Evolutionary conservation across 164 flowering plant species (phyloP).

Genomic region (Annona cherimola): DNA sequence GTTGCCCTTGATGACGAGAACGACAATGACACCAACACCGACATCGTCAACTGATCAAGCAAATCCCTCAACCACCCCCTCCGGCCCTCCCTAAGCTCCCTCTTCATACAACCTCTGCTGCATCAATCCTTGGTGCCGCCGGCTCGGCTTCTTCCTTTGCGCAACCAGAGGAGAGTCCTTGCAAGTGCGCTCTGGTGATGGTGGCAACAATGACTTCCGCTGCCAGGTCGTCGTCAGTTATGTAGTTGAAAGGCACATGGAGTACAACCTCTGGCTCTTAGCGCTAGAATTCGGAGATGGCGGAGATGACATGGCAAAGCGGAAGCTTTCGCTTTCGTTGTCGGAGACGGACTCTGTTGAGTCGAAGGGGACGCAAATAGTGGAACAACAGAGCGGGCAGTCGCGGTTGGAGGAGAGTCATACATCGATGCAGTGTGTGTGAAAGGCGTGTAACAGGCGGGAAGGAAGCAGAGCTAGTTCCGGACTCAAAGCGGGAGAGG

Average conservation of each 20-base stretch:
- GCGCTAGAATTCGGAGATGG: not conserved
- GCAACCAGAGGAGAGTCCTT: constrained; percentile 5
- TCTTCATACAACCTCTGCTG: constrained; percentile 32
- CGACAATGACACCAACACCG: constrained; percentile 37
- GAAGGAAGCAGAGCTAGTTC: constrained; percentile 67
- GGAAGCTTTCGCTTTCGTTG: constrained; percentile 36
- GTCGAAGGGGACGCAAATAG: constrained; percentile 26
- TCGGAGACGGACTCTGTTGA: not conserved
- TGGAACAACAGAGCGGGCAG: constrained; percentile 84
- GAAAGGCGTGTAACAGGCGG: constrained; percentile 88
- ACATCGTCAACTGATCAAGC: constrained; percentile 32
- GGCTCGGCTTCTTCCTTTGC: not conserved
- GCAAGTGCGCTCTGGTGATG: too few relatives aligned
- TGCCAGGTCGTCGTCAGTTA: constrained; percentile 55
- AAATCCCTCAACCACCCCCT: constrained; percentile 45
- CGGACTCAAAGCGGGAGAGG: constrained; percentile 59
- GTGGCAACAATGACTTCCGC: too few relatives aligned
- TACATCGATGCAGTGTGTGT: constrained; percentile 64
- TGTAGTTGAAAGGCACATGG: constrained; percentile 79
- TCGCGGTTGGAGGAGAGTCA: constrained; percentile 72
- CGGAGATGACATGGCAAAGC: constrained; percentile 63
- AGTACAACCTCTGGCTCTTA: constrained; percentile 38
- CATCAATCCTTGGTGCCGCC: constrained; percentile 16
- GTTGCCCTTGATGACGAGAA: constrained; percentile 36
- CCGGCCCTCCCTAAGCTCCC: too few relatives aligned